Evolutionary conservation across 129 eudicot genomes (phyloP).

Genomic region (Ambrosia artemisiifolia): DNA sequence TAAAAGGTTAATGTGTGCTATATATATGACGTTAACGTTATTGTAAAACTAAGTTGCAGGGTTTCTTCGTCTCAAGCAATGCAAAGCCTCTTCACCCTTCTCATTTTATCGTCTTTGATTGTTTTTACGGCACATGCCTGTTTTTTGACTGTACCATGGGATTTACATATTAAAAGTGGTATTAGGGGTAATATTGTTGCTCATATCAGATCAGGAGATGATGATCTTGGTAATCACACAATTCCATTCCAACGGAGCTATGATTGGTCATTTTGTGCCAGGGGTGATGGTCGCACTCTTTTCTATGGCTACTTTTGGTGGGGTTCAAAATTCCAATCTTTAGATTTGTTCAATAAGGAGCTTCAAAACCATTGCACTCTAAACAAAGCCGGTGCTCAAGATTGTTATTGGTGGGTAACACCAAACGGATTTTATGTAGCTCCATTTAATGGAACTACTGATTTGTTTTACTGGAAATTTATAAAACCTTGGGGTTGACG

Average conservation of each 20-base stretch:
- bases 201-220: conserved; percentile 22
- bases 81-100: not conserved
- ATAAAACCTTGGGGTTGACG: not conserved
- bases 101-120: not conserved
- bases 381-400: not conserved
- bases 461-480: not conserved
- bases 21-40: not conserved
- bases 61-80: not conserved
- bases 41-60: not conserved
- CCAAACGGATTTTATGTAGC: conserved; percentile 7
- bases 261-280: conserved; percentile 16
- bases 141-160: conserved; percentile 1
- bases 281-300: not conserved
- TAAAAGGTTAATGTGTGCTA: too few species aligned
- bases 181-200: not conserved
- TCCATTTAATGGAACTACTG: not conserved
- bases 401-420: conserved; percentile 19
- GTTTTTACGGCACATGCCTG: conserved; percentile 1
- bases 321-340: conserved; percentile 10
- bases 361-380: not conserved
- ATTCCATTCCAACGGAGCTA: not conserved
- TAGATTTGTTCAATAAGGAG: not conserved
- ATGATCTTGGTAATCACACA: conserved; percentile 23
- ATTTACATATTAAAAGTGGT: not conserved
- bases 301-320: conserved; percentile 23